Base-by-base conservation (phyloP, 2,329 filamentous ascomycete genomes). In the Penicillium sp. region DNA sequence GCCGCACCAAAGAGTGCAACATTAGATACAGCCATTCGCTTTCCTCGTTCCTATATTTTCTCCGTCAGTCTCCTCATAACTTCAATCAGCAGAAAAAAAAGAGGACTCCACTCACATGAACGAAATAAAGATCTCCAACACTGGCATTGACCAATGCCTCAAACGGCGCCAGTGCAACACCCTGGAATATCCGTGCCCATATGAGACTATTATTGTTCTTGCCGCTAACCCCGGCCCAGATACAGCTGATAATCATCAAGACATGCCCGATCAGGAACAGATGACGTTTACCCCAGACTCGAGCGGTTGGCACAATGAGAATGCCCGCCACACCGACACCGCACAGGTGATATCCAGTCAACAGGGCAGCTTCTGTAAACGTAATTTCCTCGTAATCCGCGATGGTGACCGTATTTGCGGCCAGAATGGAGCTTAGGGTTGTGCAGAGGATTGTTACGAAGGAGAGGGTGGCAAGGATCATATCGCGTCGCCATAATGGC, bases 201-300 rank as follows among this genome's bases (percentile, higher is more conserved):
- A 94, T 71, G 59, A 97, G 80, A 68, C 86, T 90, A 17, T 77
- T 80, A 73, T 95, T 94, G 72, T 86, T 86, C 40, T 79, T 81
- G 12, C 84, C 82, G 37, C 84, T 86, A 0, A 82, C 85, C 31
- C 90, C 90, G 29, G 85, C 92, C 93, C 93, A 97, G 7, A 84
- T 85, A 64, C 87, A 90, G 57, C 88, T 89, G 43, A 83, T 79
- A 42, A 95, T 83, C 67, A 96, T 82, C 57, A 96, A 81, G 48
- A 90, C 63, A 46, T 88, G 87, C 8, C 91, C 92, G 2, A 95
- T 67, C 27, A 97, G 76, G 73, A 96, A 97, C 17, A 92, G 78
- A 78, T 97, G 93, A 41, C 93, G 84, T 76, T 96, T 97, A 40
- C 93, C 93, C 90, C 91, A 97, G 62, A 97, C 88, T 57, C 93